A percentile compares a stretch with the other conserved stretches of the same genome.
Conservation (phyloP, 31 red algal genomes). For the Bonnemaisonia californica region DNA sequence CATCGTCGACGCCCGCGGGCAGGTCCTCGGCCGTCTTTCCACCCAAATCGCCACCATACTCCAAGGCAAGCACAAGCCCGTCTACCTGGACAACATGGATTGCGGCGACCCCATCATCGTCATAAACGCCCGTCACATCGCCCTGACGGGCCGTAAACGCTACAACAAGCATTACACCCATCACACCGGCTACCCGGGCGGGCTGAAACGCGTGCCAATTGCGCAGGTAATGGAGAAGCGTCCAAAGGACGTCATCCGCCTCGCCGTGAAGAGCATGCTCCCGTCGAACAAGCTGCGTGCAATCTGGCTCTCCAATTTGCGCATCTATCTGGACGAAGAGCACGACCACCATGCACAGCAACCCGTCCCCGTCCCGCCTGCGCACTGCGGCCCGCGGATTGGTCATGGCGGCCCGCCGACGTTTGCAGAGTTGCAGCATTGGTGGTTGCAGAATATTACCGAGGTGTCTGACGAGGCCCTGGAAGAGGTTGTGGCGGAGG, state of each 20-base stretch:
- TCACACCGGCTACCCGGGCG: constrained; percentile 89
- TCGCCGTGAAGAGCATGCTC: constrained; percentile 82
- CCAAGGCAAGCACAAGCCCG: constrained; percentile 91
- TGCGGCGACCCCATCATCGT: constrained; percentile 87
- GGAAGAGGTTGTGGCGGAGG: constrained; percentile 31
- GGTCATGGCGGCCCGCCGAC: constrained; percentile 55
- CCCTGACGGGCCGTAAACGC: constrained; percentile 75
- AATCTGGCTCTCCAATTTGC: constrained; percentile 53
- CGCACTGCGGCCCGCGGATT: constrained; percentile 24
- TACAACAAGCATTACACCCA: constrained; percentile 70
- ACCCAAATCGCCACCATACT: constrained; percentile 61
- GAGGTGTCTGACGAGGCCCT: constrained; percentile 27
- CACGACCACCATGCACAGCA: constrained; percentile 66
- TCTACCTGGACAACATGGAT: constrained; percentile 57
- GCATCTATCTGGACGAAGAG: constrained; percentile 64
- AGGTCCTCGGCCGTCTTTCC: constrained; percentile 79
- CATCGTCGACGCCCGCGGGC: constrained; percentile 73
- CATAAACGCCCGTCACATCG: constrained; percentile 79
- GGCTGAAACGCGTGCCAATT: constrained; percentile 56
- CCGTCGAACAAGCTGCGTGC: constrained; percentile 49
- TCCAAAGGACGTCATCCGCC: constrained; percentile 60
- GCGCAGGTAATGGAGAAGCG: constrained; percentile 48
- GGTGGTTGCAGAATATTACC: constrained; percentile 61
- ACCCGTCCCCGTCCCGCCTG: constrained; percentile 65
- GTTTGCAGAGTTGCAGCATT: constrained; percentile 27